Conservation (phyloP, 768 basidiomycete genomes). For the Xanthoconium stramineum region DNA sequence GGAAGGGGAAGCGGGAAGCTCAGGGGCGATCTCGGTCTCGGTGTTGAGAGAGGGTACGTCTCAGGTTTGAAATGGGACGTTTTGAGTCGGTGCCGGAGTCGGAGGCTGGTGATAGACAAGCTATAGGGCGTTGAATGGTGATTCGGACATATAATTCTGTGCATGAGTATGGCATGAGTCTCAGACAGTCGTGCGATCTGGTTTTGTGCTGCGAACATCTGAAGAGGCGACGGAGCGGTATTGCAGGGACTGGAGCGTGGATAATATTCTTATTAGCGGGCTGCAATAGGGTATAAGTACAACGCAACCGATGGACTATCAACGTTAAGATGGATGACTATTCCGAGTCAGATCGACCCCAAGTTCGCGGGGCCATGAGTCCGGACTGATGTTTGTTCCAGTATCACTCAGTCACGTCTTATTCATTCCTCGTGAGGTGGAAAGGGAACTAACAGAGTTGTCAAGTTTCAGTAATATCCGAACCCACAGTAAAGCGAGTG, state of each 20-base stretch:
- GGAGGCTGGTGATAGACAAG: background rate
- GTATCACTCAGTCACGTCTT: no score
- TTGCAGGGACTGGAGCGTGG: background rate
- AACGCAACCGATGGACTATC: no score
- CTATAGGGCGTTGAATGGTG: background rate
- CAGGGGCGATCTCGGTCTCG: background rate
- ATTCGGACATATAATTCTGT: background rate
- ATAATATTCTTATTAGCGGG: background rate
- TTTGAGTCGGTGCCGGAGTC: background rate
- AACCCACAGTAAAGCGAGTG: no score
- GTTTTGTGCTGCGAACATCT: background rate
- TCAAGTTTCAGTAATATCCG: no score
- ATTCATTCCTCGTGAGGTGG: no score
- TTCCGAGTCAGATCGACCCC: no score
- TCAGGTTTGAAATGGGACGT: background rate
- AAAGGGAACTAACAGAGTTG: no score
- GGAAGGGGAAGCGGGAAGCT: background rate
- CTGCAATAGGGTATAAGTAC: no score
- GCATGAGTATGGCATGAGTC: background rate
- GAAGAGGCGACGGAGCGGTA: background rate
- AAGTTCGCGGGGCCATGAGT: no score
- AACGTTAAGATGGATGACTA: no score
- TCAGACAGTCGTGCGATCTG: background rate
- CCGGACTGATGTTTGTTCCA: no score
- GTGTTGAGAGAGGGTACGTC: no score